Conservation (phyloP, 2,329 filamentous ascomycete genomes). For the Curvularia spicifera region DNA sequence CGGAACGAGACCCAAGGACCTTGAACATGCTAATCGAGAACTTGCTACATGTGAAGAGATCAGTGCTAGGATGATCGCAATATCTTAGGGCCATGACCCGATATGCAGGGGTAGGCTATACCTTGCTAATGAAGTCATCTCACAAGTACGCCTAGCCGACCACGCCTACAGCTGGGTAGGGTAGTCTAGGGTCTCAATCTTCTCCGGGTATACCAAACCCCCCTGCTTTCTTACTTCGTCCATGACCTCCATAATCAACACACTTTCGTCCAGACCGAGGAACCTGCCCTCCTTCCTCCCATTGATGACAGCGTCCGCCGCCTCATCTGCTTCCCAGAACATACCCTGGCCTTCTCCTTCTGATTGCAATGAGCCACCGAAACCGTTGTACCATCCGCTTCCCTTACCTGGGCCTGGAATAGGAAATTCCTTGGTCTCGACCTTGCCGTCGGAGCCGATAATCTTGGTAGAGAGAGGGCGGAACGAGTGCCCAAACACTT, state of each 20-base stretch:
- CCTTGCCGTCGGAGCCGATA: conserved; percentile 59
- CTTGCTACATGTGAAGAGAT: neutral
- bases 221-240: conserved; percentile 71
- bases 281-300: conserved; percentile 74
- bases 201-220: conserved; percentile 67
- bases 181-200: conserved; percentile 63
- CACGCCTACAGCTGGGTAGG: conserved; percentile 37
- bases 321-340: conserved; percentile 89
- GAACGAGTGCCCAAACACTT: conserved; percentile 75
- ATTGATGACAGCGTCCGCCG: conserved; percentile 74
- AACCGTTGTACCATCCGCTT: conserved; percentile 57
- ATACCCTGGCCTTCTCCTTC: conserved; percentile 76
- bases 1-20: neutral
- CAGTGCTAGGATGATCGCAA: neutral
- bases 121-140: neutral
- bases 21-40: neutral
- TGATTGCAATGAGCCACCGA: conserved; percentile 52
- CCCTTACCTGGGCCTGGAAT: conserved; percentile 57
- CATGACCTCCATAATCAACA: conserved; percentile 84
- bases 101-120: neutral
- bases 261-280: conserved; percentile 72
- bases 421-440: conserved; percentile 56
- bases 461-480: conserved; percentile 70
- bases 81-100: neutral
- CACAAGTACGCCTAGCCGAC: neutral